Evolutionary conservation across 2,329 filamentous ascomycete species (phyloP), one percentile per base, ranked within the genome.

Genomic region (Neurospora sp.): DNA sequence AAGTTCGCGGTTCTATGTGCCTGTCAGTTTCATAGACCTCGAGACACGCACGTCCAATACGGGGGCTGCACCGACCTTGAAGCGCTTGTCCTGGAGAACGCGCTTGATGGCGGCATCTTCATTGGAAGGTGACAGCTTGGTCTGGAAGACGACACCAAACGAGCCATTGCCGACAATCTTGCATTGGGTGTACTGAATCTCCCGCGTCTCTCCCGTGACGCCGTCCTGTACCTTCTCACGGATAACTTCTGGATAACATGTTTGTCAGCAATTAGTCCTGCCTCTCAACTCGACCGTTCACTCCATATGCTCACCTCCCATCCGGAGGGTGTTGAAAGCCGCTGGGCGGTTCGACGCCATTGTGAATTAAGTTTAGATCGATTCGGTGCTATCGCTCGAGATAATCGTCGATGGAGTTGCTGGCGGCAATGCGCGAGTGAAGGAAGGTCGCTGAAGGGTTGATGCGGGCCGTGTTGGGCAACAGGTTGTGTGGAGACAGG

Each of bases 151-250:
- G 68, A 99, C 95, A 74, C 96, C 96, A 77, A 99, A 99, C 42
- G 95, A 98, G 76, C 96, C 96, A 84, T 99, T 99, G 80, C 96
- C 96, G 67, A 99, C 96, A 78, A 99, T 98, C 85, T 99, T 99
- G 86, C 95, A 98, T 81, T 98, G 96, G 70, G 96, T 98, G 82
- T 99, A 99, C 81, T 97, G 93, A 83, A 99, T 89, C 78, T 99
- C 96, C 81, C 93, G 91, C 77, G 93, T 97, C 81, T 99, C 96
- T 77, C 96, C 96, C 15, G 96, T 99, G 75, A 97, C 85, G 80
- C 96, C 96, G 86, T 99, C 96, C 82, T 99, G 96, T 75, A 99
- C 96, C 85, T 97, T 98, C 84, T 99, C 96, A 80, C 93, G 93
- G 80, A 99, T 93, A 75, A 98, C 92, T 87, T 99, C 96, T 98